Evolutionary conservation across 2,329 filamentous ascomycete species (phyloP).

Genomic region (Davidsoniella australis): DNA sequence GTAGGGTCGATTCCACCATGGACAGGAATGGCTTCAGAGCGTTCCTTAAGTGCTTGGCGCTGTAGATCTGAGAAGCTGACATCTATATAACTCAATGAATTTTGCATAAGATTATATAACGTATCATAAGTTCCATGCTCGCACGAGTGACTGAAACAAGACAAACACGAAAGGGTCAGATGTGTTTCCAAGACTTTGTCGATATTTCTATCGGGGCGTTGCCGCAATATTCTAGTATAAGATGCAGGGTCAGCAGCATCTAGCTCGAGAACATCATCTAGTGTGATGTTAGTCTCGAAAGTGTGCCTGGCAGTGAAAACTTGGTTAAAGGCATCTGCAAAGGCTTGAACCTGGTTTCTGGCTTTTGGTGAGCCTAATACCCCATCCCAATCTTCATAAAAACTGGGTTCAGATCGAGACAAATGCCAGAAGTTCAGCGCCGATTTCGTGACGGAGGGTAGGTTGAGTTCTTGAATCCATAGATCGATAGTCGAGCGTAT

Average conservation of each 20-base stretch:
- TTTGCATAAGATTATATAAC: slow-evolving; percentile 5
- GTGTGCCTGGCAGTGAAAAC: slow-evolving; percentile 27
- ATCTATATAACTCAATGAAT: slow-evolving; percentile 4
- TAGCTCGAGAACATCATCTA: slow-evolving; percentile 33
- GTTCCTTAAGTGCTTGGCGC: neutral
- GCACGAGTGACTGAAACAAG: slow-evolving; percentile 42
- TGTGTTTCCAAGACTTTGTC: slow-evolving; percentile 32
- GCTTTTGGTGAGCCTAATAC: neutral
- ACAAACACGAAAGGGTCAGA: slow-evolving; percentile 37
- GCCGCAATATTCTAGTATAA: neutral
- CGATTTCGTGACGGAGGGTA: slow-evolving; percentile 5
- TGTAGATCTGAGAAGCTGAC: slow-evolving; percentile 4
- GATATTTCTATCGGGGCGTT: slow-evolving; percentile 1
- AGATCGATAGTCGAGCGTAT: slow-evolving; percentile 19
- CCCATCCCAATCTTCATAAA: slow-evolving; percentile 3
- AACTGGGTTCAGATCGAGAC: neutral
- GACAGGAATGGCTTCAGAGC: slow-evolving; percentile 1
- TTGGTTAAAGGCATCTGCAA: slow-evolving; percentile 38
- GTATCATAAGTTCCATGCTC: slow-evolving; percentile 41
- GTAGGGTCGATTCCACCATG: neutral
- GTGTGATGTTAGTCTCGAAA: slow-evolving; percentile 25
- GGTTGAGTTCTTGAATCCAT: slow-evolving; percentile 39
- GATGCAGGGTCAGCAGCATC: slow-evolving; percentile 5
- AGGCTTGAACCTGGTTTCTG: slow-evolving; percentile 16
- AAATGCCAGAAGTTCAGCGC: slow-evolving; percentile 5